A percentile compares a stretch with the other conserved stretches of the same genome.
Conservation (phyloP, 2,329 filamentous ascomycete species). For the Cercospora janseana region DNA sequence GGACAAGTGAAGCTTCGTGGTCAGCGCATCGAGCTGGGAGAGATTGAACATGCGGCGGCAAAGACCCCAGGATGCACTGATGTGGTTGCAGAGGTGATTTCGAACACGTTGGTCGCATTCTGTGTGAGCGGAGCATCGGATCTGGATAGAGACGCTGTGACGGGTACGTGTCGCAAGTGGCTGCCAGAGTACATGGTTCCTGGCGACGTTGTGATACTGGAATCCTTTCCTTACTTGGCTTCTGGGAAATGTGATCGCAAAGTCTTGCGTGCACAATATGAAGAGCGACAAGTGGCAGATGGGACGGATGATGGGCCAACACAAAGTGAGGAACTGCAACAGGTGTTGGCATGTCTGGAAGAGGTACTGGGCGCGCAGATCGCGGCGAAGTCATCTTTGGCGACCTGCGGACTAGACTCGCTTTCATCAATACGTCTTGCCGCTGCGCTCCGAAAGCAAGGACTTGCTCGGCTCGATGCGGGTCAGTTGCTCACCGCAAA, state of each 20-base stretch:
- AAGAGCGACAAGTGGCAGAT: constrained; percentile 19
- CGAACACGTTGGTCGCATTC: constrained; percentile 70
- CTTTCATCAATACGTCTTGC: constrained; percentile 62
- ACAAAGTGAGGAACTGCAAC: constrained; percentile 9
- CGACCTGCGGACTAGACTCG: constrained; percentile 64
- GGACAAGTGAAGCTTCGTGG: constrained; percentile 86
- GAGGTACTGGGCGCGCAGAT: constrained; percentile 24
- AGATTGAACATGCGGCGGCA: constrained; percentile 69
- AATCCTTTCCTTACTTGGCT: constrained; percentile 68
- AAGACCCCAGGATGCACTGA: constrained; percentile 61
- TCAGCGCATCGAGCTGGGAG: constrained; percentile 57
- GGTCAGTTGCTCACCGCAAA: constrained; percentile 61
- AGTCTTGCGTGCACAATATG: constrained; percentile 58
- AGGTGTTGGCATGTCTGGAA: constrained; percentile 25
- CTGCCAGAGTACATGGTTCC: constrained; percentile 83
- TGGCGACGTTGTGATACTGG: constrained; percentile 63
- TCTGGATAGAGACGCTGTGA: constrained; percentile 46
- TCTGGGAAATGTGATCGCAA: constrained; percentile 82
- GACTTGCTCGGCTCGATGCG: constrained; percentile 55
- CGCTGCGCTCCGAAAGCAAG: constrained; percentile 59
- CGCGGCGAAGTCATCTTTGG: constrained; percentile 45
- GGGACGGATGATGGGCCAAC: constrained; percentile 31
- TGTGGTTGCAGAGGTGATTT: constrained; percentile 65
- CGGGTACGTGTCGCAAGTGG: constrained; percentile 66
- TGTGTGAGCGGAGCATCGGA: constrained; percentile 54